Percentiles rank a stretch among this genome's conserved stretches.
Evolutionary conservation across 1,284 basidiomycete genomes (phyloP).

Genomic region (Coniophora puteana): DNA sequence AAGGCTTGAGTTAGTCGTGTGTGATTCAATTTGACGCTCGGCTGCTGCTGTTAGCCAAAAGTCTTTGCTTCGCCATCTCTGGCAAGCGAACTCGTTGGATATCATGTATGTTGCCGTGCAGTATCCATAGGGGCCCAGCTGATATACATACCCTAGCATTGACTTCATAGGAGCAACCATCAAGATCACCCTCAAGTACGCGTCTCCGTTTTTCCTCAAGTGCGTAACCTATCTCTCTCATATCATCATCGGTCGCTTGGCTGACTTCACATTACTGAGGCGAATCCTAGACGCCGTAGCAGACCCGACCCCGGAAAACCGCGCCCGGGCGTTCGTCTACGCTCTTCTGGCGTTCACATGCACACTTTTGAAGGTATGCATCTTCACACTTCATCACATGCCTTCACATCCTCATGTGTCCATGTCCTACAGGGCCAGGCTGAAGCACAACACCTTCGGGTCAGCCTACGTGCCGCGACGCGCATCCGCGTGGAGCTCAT

Average conservation of each 20-base stretch:
- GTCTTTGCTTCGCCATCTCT: constrained; percentile 55
- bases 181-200: constrained; percentile 68
- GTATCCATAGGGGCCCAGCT: constrained; percentile 2
- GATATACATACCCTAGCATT: constrained; percentile 29
- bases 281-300: constrained; percentile 47
- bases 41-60: constrained; percentile 27
- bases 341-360: constrained; percentile 64
- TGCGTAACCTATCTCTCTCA: constrained; percentile 17
- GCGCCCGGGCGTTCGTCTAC: constrained; percentile 66
- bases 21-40: constrained; percentile 30
- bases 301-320: constrained; percentile 30
- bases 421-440: constrained; percentile 43
- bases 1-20: constrained; percentile 18
- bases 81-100: constrained; percentile 66
- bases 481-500: constrained; percentile 74
- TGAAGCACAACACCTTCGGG: constrained; percentile 80
- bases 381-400: neutral
- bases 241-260: neutral
- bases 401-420: constrained; percentile 9
- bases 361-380: constrained; percentile 46
- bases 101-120: constrained; percentile 37
- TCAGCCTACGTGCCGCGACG: constrained; percentile 66
- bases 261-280: constrained; percentile 23
- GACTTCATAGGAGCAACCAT: constrained; percentile 62
- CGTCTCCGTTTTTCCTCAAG: constrained; percentile 67